These are phyloP conservation scores for slime mould (Dictyostelium discoideum) DNA, from an alignment of 78 protist species.

Conservation along the genomic window dicty_2.7 NC_007088.5:6486501-6487000, in stretches of 20 bases:
- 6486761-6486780: no score
- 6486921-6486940: not conserved
- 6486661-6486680: conserved; percentile 14
- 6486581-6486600: not conserved
- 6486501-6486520: not conserved
- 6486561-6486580: not conserved
- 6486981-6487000: not conserved
- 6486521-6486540: not conserved
- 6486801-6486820: conserved; percentile 43
- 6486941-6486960: no score
- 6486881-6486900: not conserved
- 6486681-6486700: conserved; percentile 29
- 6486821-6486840: conserved; percentile 77
- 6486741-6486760: no score
- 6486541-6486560: not conserved
- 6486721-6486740: not conserved
- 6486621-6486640: not conserved
- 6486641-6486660: conserved; percentile 27
- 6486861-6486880: conserved; percentile 43
- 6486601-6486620: not conserved
- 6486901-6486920: not conserved
- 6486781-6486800: not conserved
- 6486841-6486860: conserved; percentile 25
- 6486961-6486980: no score
- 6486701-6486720: not conserved